phyloP scores from a whole-genome alignment of 2,329 filamentous ascomycete species.

The Fusarium miscanthi region DNA sequence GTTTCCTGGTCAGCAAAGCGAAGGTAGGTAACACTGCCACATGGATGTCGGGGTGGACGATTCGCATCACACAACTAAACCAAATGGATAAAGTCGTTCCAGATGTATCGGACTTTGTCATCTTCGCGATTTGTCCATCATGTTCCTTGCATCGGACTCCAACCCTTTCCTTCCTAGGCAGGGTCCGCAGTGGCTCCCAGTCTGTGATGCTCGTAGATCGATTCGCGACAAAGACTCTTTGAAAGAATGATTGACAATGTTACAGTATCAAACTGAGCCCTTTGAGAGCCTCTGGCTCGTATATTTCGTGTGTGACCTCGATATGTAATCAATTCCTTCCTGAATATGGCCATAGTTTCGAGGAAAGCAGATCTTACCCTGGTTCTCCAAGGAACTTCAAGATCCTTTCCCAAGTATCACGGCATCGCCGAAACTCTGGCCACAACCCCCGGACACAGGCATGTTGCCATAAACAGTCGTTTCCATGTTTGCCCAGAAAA shows the following conservation, averaged over 20 bases:
- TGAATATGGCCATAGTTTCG: background rate
- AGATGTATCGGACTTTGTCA: background rate
- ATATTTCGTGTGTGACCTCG: no score
- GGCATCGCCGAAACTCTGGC: conserved; percentile 1
- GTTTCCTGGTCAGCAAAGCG: background rate
- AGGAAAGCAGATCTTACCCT: background rate
- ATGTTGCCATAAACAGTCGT: background rate
- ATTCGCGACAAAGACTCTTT: background rate
- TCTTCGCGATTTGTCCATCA: background rate
- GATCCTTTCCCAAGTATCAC: background rate
- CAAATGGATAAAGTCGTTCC: background rate
- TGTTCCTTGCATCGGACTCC: background rate
- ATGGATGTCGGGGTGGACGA: background rate
- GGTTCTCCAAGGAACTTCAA: background rate
- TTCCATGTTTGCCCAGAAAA: background rate
- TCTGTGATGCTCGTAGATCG: background rate
- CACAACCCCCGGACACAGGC: background rate
- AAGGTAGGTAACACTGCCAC: conserved; percentile 4
- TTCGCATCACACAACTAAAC: background rate
- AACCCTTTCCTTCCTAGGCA: background rate
- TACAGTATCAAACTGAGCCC: background rate
- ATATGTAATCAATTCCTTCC: background rate
- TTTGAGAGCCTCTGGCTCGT: background rate
- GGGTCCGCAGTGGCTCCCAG: background rate
- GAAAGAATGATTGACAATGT: background rate